Conservation (phyloP, 305 asterid genomes). For the Fraxinus velutina region DNA sequence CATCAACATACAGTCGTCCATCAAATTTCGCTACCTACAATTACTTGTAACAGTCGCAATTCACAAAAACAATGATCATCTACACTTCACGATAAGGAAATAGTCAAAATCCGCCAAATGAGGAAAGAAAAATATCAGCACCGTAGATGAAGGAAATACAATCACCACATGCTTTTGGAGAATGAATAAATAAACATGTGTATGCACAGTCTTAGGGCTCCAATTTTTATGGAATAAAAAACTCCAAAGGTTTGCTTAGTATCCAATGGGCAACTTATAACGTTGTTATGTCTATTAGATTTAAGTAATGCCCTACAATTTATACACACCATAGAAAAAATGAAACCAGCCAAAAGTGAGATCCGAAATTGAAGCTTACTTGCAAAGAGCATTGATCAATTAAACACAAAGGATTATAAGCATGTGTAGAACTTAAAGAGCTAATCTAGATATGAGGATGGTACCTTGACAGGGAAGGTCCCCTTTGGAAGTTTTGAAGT, state of each 20-base stretch:
- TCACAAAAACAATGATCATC: not conserved
- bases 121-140: not conserved
- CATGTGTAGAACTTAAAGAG: slow-evolving; percentile 9
- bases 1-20: not conserved
- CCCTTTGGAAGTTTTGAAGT: slow-evolving; percentile 89
- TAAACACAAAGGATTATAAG: slow-evolving; percentile 7
- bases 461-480: slow-evolving; percentile 94
- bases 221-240: not conserved
- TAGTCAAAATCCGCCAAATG: not conserved
- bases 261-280: not conserved
- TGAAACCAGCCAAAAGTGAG: not conserved
- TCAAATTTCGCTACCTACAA: not conserved
- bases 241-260: not conserved
- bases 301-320: not conserved
- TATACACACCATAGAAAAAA: not conserved
- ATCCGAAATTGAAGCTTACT: not conserved
- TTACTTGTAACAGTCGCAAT: not conserved
- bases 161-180: not conserved
- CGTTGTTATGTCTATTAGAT: not conserved
- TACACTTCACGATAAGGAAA: not conserved
- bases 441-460: slow-evolving; percentile 15
- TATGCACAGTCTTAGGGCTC: not conserved
- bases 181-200: not conserved
- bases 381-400: slow-evolving; percentile 1
- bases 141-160: not conserved